Conservation (phyloP, 2,329 filamentous ascomycete genomes). For the Cladosporium sp. region DNA sequence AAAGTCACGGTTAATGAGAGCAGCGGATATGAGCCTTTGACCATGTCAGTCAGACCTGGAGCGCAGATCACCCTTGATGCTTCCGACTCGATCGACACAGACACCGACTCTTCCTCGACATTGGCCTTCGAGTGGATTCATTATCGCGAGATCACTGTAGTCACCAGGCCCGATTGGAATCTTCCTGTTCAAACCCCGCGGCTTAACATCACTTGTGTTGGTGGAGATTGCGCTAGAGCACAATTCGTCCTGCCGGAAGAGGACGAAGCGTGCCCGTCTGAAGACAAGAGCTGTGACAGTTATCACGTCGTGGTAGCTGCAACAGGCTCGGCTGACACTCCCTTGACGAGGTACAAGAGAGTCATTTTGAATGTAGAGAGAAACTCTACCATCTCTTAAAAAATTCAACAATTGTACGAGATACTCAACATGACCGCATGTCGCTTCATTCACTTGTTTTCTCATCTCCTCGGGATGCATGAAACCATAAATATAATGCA, state of each 20-base stretch:
- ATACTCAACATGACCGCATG: too few relatives aligned
- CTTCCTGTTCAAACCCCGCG: not conserved
- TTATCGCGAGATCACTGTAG: slow-evolving; percentile 4
- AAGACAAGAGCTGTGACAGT: not conserved
- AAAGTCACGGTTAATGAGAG: not conserved
- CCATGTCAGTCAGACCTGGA: not conserved
- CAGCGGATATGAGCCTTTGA: not conserved
- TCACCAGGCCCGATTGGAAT: not conserved
- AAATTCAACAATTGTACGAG: too few relatives aligned
- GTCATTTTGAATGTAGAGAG: slow-evolving; percentile 2
- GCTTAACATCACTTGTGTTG: slow-evolving; percentile 1
- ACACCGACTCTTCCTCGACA: not conserved
- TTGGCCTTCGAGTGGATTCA: slow-evolving; percentile 1
- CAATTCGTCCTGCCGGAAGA: not conserved
- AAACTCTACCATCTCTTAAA: not conserved
- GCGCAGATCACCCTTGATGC: not conserved
- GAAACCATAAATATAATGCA: too few relatives aligned
- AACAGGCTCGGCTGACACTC: not conserved
- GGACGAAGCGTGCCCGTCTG: not conserved
- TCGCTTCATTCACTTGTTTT: too few relatives aligned
- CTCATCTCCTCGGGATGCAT: too few relatives aligned
- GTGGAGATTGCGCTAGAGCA: not conserved
- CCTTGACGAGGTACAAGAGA: slow-evolving; percentile 5
- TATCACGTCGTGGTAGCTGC: slow-evolving; percentile 2
- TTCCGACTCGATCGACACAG: not conserved